Percentiles rank a stretch among this genome's conserved stretches.
Evolutionary conservation across 1,139 yeast species (phyloP).

Genomic region (Torulaspora globosa): DNA sequence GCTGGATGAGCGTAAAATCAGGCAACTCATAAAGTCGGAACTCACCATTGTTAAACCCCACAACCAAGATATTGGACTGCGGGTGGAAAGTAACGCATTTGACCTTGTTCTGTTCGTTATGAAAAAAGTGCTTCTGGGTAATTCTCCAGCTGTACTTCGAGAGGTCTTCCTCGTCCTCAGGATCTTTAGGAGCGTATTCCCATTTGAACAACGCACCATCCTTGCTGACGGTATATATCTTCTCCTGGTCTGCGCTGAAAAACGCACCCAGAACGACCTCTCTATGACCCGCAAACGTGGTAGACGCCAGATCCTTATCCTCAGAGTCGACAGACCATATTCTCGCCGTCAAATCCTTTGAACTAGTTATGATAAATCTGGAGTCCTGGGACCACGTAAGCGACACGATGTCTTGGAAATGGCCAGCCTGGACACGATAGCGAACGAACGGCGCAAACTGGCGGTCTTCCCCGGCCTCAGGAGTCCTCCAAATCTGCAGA

Average conservation of each 20-base stretch:
- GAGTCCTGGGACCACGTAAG: slow-evolving; percentile 90
- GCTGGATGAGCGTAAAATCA: slow-evolving; percentile 72
- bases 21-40: slow-evolving; percentile 90
- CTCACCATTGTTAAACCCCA: slow-evolving; percentile 90
- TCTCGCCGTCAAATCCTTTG: slow-evolving; percentile 86
- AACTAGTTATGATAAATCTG: slow-evolving; percentile 76
- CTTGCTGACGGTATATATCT: slow-evolving; percentile 83
- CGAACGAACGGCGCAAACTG: slow-evolving; percentile 96
- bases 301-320: slow-evolving; percentile 70
- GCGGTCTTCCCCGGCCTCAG: slow-evolving; percentile 63
- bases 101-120: slow-evolving; percentile 62
- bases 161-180: slow-evolving; percentile 40
- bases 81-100: slow-evolving; percentile 84
- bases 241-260: slow-evolving; percentile 80
- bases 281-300: slow-evolving; percentile 87
- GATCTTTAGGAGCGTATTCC: slow-evolving; percentile 67
- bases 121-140: slow-evolving; percentile 68
- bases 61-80: slow-evolving; percentile 63
- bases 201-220: slow-evolving; percentile 94
- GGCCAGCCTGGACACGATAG: slow-evolving; percentile 88
- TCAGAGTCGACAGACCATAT: slow-evolving; percentile 73
- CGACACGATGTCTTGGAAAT: slow-evolving; percentile 74
- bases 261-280: slow-evolving; percentile 85
- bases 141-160: slow-evolving; percentile 71
- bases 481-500: slow-evolving; percentile 92